These are phyloP conservation scores for Glycine latifolia DNA, from an alignment of 306 rosid species.

Conservation along the genomic window DNA sequence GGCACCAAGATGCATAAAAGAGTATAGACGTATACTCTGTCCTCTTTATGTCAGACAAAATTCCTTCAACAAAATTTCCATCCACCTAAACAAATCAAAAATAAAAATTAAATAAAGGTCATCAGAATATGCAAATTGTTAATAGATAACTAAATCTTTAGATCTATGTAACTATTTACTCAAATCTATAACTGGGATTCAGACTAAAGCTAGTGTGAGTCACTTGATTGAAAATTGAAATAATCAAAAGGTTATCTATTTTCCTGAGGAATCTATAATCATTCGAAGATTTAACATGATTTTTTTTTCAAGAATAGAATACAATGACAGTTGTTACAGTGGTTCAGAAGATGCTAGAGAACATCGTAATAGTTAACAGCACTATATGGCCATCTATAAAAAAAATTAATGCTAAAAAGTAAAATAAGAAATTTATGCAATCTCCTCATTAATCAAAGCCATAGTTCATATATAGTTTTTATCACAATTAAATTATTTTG, in stretches of 20 bases:
- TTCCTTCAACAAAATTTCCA: constrained; percentile 63
- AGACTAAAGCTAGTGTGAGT: background rate
- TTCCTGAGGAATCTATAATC: constrained; percentile 6
- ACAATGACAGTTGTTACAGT: background rate
- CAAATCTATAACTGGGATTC: background rate
- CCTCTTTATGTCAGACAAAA: constrained; percentile 53
- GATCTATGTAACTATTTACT: background rate
- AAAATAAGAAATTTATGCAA: constrained; percentile 11
- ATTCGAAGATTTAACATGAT: no score
- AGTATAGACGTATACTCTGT: constrained; percentile 60
- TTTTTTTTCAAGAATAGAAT: background rate
- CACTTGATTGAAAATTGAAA: constrained; percentile 21
- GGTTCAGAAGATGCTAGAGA: constrained; percentile 9
- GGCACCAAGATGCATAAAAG: constrained; percentile 83
- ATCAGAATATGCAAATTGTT: constrained; percentile 13
- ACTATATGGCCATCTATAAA: background rate
- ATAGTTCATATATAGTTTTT: background rate
- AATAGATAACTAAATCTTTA: background rate
- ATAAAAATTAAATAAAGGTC: constrained; percentile 8
- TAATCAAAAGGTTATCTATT: background rate
- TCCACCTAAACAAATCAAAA: constrained; percentile 64
- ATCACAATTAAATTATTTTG: background rate
- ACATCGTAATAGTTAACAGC: constrained; percentile 3
- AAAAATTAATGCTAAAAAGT: background rate
- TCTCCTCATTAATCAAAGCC: constrained; percentile 1